These are phyloP conservation scores for Kickxella alabastrina DNA, from an alignment of 192 early-diverging fungal genomes.

Conservation along the genomic window DNA sequence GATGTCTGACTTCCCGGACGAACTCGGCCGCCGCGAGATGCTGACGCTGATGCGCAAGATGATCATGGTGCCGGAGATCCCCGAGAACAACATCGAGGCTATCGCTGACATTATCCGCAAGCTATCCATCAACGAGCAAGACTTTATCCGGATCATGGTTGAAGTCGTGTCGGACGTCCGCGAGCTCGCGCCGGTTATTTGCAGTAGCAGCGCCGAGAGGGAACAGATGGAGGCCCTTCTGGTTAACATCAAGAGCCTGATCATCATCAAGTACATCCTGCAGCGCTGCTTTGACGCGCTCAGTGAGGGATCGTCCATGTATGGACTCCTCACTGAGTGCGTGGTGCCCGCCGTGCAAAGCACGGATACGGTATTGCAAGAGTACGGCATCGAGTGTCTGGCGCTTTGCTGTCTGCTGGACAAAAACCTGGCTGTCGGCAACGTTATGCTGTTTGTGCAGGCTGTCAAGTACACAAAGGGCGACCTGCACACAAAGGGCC, in stretches of 20 bases:
- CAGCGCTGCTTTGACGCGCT: conserved; percentile 66
- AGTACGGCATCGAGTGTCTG: conserved; percentile 79
- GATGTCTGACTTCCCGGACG: conserved; percentile 81
- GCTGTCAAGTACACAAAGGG: conserved; percentile 47
- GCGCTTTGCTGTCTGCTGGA: conserved; percentile 76
- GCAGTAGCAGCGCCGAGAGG: conserved; percentile 31
- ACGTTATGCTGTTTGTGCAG: conserved; percentile 68
- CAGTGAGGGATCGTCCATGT: conserved; percentile 67
- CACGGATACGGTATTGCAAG: conserved; percentile 62
- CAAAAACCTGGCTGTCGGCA: conserved; percentile 67
- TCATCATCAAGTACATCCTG: conserved; percentile 65
- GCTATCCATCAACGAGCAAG: conserved; percentile 74
- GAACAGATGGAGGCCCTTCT: conserved; percentile 51
- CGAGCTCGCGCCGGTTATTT: conserved; percentile 38
- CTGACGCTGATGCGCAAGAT: conserved; percentile 74
- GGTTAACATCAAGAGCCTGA: conserved; percentile 60
- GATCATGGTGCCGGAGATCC: conserved; percentile 68
- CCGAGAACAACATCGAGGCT: conserved; percentile 69
- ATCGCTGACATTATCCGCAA: conserved; percentile 75
- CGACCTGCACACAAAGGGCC: conserved; percentile 61
- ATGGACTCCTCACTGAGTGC: conserved; percentile 67
- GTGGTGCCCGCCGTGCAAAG: conserved; percentile 70
- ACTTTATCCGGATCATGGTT: conserved; percentile 82
- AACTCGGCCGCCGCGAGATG: conserved; percentile 81
- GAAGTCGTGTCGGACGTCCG: conserved; percentile 81